Evolutionary conservation across 1,284 basidiomycete species (phyloP), one percentile per base, ranked within the genome.

Genomic region (Moesziomyces globuligerus): DNA sequence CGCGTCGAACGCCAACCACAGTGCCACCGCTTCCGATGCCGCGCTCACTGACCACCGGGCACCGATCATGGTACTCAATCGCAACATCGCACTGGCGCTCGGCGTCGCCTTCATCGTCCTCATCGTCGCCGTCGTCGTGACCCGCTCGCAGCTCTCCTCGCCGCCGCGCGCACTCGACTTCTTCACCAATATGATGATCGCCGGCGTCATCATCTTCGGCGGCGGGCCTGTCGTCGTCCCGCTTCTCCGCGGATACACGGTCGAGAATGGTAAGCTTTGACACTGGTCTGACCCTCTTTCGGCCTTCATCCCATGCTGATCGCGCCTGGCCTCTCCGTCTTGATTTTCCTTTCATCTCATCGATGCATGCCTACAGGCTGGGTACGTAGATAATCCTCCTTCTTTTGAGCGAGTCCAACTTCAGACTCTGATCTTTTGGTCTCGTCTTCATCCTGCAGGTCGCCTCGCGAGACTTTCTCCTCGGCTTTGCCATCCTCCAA

Each of bases 191-290:
- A 83, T 86, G 80, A 67, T 85, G 47, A 75, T 86, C 21, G 85
- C 85, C 1, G 85, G 85, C 5, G 85, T 86, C 9, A 86, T 88
- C 76, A 87, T 87, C 59, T 87, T 88, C 71, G 87, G 87, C 18
- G 87, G 87, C 9, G 88, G 87, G 15, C 87, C 87, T 0, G 87
- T 88, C 7, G 87, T 88, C 29, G 86, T 88, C 58, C 87, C 87
- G 2, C 83, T 88, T 4, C 81, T 88, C 11, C 83, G 86, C 18
- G 85, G 85, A 50, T 89, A 88, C 72, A 86, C 86, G 3, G 87
- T 88, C n/a, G 84, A 85, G 11, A 85, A 85, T 17, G 87, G 83
- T 66, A 41, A 36, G 48, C 15, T 5, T 21, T n/a, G 15, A 13
- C 34, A 46, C n/a, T 26, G 29, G 15, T 8, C 17, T 42, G 10